Evolutionary conservation across 2,329 filamentous ascomycete genomes (phyloP).

Genomic region (Aspergillus versicolor): DNA sequence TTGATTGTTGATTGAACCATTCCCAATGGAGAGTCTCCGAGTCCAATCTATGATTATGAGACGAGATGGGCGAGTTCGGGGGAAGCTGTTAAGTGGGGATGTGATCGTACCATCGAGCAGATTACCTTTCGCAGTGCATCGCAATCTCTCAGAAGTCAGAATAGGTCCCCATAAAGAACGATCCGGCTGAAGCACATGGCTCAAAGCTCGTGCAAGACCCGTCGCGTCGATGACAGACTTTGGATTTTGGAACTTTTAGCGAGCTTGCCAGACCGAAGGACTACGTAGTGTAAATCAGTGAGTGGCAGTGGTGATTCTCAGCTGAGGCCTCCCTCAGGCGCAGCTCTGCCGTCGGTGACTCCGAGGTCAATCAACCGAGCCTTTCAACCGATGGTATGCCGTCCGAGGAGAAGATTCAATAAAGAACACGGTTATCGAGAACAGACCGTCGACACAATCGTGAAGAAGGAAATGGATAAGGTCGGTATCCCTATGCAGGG

Average conservation of each 20-base stretch:
- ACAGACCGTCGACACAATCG: background rate
- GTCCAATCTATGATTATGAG: constrained; percentile 1
- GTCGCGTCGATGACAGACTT: background rate
- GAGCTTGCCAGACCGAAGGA: too few relatives aligned
- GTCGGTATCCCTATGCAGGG: constrained; percentile 17
- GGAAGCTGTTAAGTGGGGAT: constrained; percentile 1
- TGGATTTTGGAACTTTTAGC: too few relatives aligned
- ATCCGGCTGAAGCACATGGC: background rate
- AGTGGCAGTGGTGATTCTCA: background rate
- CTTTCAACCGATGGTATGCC: background rate
- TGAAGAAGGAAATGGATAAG: constrained; percentile 7
- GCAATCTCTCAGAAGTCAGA: background rate
- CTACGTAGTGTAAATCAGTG: background rate
- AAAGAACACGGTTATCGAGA: background rate
- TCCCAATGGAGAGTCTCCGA: background rate
- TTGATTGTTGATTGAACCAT: constrained; percentile 3
- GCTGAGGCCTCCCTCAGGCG: background rate
- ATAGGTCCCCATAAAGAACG: background rate
- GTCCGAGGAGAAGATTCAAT: background rate
- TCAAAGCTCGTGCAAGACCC: background rate
- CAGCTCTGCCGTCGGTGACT: constrained; percentile 5
- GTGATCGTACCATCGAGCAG: background rate
- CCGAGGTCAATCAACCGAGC: background rate
- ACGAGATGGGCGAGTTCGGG: background rate
- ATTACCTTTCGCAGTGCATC: background rate